Evolutionary conservation across 352 stramenopile species (phyloP).

Genomic region (Pythium biforme): DNA sequence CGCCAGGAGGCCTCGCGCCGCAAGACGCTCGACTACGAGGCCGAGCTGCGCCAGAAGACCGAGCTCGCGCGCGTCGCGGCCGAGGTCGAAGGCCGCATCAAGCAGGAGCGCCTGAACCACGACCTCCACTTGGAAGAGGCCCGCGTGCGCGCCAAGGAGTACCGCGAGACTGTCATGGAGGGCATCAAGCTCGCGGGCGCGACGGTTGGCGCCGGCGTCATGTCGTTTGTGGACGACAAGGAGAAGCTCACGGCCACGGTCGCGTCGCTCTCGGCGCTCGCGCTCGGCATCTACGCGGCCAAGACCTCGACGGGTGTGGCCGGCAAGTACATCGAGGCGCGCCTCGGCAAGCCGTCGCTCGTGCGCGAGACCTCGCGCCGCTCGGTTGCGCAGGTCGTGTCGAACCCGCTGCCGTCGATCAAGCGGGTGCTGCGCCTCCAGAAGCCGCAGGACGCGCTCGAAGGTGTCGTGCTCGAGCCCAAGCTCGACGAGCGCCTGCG

Average conservation of each 20-base stretch:
- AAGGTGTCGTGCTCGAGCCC: slow-evolving; percentile 96
- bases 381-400: slow-evolving; percentile 75
- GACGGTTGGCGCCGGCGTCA: slow-evolving; percentile 92
- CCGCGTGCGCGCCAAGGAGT: slow-evolving; percentile 89
- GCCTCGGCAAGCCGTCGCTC: slow-evolving; percentile 94
- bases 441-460: slow-evolving; percentile 91
- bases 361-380: slow-evolving; percentile 95
- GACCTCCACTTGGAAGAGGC: slow-evolving; percentile 97
- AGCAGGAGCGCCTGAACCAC: slow-evolving; percentile 98
- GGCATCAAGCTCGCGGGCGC: slow-evolving; percentile 94
- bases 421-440: slow-evolving; percentile 89
- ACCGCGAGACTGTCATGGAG: slow-evolving; percentile 87
- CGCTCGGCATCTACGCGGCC: slow-evolving; percentile 96
- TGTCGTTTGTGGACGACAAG: slow-evolving; percentile 33
- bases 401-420: slow-evolving; percentile 90
- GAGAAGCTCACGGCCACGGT: slow-evolving; percentile 89
- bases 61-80: slow-evolving; percentile 95
- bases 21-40: slow-evolving; percentile 98
- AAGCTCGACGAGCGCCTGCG: slow-evolving; percentile 92
- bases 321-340: slow-evolving; percentile 92
- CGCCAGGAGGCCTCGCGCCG: slow-evolving; percentile 95
- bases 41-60: slow-evolving; percentile 92
- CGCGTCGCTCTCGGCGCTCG: slow-evolving; percentile 90
- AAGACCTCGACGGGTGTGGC: slow-evolving; percentile 91
- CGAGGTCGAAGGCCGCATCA: slow-evolving; percentile 92